Conservation (phyloP, 768 basidiomycete genomes). For the Melanogaster broomeanus region DNA sequence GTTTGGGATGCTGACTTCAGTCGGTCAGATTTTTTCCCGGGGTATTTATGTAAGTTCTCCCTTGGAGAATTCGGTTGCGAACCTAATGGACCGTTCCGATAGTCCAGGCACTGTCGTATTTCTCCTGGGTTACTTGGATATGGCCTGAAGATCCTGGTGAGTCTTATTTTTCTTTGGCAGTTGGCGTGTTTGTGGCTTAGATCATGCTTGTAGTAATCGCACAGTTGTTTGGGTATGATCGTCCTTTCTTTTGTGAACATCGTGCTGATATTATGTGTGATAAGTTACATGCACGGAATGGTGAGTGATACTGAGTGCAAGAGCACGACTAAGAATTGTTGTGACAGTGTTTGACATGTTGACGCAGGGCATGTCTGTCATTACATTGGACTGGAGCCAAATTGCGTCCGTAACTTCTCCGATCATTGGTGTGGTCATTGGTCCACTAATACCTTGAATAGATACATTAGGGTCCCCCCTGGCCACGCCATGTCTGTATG, state of each 20-base stretch:
- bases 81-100: slow-evolving; percentile 21
- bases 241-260: not conserved
- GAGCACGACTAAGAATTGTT: not conserved
- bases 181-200: slow-evolving; percentile 21
- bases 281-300: slow-evolving; percentile 45
- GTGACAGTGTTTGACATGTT: not conserved
- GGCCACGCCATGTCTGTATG: slow-evolving; percentile 58
- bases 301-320: slow-evolving; percentile 42
- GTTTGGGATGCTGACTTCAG: slow-evolving; percentile 10
- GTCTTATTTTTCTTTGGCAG: slow-evolving; percentile 19
- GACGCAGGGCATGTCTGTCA: slow-evolving; percentile 58
- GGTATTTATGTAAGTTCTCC: slow-evolving; percentile 40
- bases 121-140: slow-evolving; percentile 62
- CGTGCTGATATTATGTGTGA: not conserved
- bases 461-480: slow-evolving; percentile 50
- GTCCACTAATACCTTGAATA: slow-evolving; percentile 3
- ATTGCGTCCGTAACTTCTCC: slow-evolving; percentile 39
- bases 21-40: slow-evolving; percentile 42
- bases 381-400: slow-evolving; percentile 84
- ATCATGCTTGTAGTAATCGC: slow-evolving; percentile 37
- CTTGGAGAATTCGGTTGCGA: not conserved
- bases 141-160: slow-evolving; percentile 48
- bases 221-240: slow-evolving; percentile 47
- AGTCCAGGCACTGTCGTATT: slow-evolving; percentile 54
- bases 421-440: not conserved